Evolutionary conservation across 495 filamentous ascomycete species (phyloP).

Genomic region (Talaromyces adpressus): DNA sequence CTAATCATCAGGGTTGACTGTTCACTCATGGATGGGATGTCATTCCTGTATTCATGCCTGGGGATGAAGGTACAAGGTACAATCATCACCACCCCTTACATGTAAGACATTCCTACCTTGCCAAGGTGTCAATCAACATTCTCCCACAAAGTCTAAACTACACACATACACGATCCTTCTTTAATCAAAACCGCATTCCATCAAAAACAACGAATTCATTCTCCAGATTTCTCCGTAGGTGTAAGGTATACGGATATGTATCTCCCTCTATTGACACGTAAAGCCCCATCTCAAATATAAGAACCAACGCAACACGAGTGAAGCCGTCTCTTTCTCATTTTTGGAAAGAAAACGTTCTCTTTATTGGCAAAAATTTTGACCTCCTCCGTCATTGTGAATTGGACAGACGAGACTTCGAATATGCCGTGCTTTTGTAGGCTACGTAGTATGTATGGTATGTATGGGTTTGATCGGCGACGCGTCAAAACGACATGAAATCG

Average conservation of each 20-base stretch:
- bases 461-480: no score
- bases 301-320: constrained; percentile 43
- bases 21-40: background rate
- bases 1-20: background rate
- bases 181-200: background rate
- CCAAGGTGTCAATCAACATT: background rate
- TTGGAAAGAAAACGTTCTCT: constrained; percentile 21
- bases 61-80: background rate
- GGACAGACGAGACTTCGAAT: constrained; percentile 46
- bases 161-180: background rate
- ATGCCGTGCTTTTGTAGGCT: no score
- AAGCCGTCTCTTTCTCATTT: constrained; percentile 25
- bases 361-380: constrained; percentile 30
- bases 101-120: background rate
- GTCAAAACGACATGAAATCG: no score
- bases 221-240: background rate
- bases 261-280: constrained; percentile 46
- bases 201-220: background rate
- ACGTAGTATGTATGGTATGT: no score
- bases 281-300: constrained; percentile 27
- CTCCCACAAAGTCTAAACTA: no score
- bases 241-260: constrained; percentile 21
- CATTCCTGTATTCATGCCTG: background rate
- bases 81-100: background rate
- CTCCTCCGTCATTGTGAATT: constrained; percentile 39